Percentiles rank a stretch among this genome's conserved stretches.
Evolutionary conservation across 805 yeast species (phyloP).

Genomic region (Wickerhamiella slavikovae): DNA sequence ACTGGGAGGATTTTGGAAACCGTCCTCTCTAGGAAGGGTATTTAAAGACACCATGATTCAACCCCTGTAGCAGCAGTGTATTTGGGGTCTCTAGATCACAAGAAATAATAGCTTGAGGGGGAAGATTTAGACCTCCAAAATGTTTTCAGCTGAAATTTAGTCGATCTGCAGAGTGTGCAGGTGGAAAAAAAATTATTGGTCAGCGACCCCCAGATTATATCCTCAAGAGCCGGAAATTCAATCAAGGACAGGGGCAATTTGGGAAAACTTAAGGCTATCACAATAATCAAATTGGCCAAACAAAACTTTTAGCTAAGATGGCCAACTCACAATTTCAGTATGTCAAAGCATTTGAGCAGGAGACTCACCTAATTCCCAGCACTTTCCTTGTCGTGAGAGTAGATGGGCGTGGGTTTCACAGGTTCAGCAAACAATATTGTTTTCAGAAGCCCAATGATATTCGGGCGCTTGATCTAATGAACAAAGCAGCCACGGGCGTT

Average conservation of each 20-base stretch:
- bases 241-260: too few relatives aligned
- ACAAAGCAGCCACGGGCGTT: conserved; percentile 49
- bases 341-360: conserved; percentile 63
- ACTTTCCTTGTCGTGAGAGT: conserved; percentile 67
- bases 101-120: too few relatives aligned
- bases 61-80: background rate
- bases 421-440: conserved; percentile 45
- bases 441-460: conserved; percentile 79
- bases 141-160: background rate
- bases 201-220: too few relatives aligned
- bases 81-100: too few relatives aligned
- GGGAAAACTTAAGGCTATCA: too few relatives aligned
- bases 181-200: background rate
- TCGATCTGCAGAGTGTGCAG: background rate
- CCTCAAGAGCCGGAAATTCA: too few relatives aligned
- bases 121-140: too few relatives aligned
- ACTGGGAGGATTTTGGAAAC: conserved; percentile 77
- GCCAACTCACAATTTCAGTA: conserved; percentile 79
- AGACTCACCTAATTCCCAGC: conserved; percentile 51
- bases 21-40: conserved; percentile 72
- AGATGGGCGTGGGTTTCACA: conserved; percentile 87
- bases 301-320: conserved; percentile 19
- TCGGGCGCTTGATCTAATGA: conserved; percentile 62
- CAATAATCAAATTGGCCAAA: too few relatives aligned
- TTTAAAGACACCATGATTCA: conserved; percentile 25